Conservation (phyloP, 176 grass and related monocot genomes). For the Guadua angustifolia region DNA sequence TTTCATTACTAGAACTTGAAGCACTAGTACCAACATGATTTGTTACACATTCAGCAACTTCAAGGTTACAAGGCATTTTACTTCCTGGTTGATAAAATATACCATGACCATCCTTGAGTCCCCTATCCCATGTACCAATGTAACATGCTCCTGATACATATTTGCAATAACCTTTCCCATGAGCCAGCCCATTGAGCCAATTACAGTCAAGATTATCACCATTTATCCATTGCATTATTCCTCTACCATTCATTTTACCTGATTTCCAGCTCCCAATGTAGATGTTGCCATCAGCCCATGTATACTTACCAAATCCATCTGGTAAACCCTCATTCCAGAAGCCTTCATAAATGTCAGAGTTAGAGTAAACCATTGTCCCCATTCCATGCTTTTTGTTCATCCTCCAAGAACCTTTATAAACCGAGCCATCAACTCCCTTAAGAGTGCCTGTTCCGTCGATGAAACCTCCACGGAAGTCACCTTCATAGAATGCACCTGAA, state of each 20-base stretch:
- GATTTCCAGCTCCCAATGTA: slow-evolving; percentile 86
- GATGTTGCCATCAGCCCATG: slow-evolving; percentile 71
- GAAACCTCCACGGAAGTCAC: slow-evolving; percentile 85
- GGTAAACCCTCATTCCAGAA: slow-evolving; percentile 90
- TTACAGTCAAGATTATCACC: slow-evolving; percentile 79
- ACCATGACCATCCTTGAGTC: slow-evolving; percentile 92
- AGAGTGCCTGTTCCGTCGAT: slow-evolving; percentile 81
- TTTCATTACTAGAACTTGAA: slow-evolving; percentile 52
- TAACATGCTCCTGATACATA: slow-evolving; percentile 73
- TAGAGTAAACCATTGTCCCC: slow-evolving; percentile 78
- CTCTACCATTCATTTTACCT: slow-evolving; percentile 87
- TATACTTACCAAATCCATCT: slow-evolving; percentile 81
- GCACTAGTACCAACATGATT: slow-evolving; percentile 48
- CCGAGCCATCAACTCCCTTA: slow-evolving; percentile 65
- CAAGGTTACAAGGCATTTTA: slow-evolving; percentile 70
- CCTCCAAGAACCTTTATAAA: slow-evolving; percentile 84
- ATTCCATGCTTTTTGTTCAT: slow-evolving; percentile 91
- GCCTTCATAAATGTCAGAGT: slow-evolving; percentile 81
- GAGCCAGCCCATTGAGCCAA: slow-evolving; percentile 79
- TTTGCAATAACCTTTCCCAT: slow-evolving; percentile 82
- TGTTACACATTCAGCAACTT: slow-evolving; percentile 60
- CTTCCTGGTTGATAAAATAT: slow-evolving; percentile 77
- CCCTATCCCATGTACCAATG: slow-evolving; percentile 89
- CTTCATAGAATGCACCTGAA: slow-evolving; percentile 81
- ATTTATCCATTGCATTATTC: slow-evolving; percentile 85